Conservation (phyloP, 257 asterid genomes). For the Penstemon newberryi region DNA sequence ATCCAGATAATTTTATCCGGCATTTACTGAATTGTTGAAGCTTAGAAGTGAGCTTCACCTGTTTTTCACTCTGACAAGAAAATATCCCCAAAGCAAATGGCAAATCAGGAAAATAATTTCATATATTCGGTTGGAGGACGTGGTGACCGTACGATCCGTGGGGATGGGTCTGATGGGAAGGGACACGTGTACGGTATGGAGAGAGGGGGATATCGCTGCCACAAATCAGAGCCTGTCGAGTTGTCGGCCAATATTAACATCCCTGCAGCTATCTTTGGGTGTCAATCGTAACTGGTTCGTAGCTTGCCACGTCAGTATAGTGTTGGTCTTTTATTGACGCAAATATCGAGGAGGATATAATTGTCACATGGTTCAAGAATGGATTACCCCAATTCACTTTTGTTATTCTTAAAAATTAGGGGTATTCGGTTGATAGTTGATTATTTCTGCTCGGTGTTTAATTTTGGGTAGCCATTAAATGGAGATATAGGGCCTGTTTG, state of each 20-base stretch:
- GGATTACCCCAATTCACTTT: no score
- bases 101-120: neutral
- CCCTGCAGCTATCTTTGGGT: slow-evolving; percentile 28
- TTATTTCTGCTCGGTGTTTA: no score
- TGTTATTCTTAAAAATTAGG: no score
- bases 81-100: slow-evolving; percentile 47
- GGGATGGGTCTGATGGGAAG: slow-evolving; percentile 24
- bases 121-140: slow-evolving; percentile 19
- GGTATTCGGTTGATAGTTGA: no score
- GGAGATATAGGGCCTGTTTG: no score
- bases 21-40: slow-evolving; percentile 27
- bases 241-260: slow-evolving; percentile 48
- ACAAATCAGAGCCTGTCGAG: slow-evolving; percentile 39
- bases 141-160: slow-evolving; percentile 41
- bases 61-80: slow-evolving; percentile 41
- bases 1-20: slow-evolving; percentile 23
- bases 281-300: slow-evolving; percentile 37
- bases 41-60: neutral
- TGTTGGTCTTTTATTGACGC: no score
- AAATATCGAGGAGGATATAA: no score
- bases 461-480: no score
- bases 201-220: slow-evolving; percentile 13
- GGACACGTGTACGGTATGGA: slow-evolving; percentile 32
- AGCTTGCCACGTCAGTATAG: slow-evolving; percentile 25
- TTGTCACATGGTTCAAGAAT: no score